Evolutionary conservation across 2,329 filamentous ascomycete genomes (phyloP).

Genomic region (Camillea tinctor): DNA sequence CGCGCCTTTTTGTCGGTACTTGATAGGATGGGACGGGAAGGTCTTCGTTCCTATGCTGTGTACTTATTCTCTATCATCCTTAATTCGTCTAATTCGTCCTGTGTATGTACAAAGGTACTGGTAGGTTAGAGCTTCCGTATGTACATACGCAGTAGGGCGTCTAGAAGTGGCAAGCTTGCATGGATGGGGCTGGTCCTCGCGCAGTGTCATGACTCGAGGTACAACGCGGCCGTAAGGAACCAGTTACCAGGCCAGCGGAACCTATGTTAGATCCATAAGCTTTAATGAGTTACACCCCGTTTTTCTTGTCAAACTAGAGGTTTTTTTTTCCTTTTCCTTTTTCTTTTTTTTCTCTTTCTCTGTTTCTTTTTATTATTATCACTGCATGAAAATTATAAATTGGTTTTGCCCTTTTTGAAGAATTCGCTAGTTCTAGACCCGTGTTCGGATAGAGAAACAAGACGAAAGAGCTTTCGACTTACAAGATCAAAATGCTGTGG

Average conservation of each 20-base stretch:
- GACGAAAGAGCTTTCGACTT: too few relatives aligned
- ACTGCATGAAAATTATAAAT: too few relatives aligned
- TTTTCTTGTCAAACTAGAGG: neutral
- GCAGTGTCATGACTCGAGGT: conserved; percentile 17
- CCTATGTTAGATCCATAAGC: conserved; percentile 10
- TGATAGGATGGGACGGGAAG: neutral
- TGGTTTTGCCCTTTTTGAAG: too few relatives aligned
- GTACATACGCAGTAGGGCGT: conserved; percentile 1
- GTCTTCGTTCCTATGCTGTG: neutral
- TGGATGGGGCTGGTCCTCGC: conserved; percentile 6
- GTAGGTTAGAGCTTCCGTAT: neutral
- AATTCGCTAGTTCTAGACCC: too few relatives aligned
- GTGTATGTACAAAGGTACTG: too few relatives aligned
- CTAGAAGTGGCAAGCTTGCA: neutral
- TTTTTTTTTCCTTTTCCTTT: neutral
- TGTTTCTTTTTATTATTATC: too few relatives aligned
- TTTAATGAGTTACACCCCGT: conserved; percentile 7
- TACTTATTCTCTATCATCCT: neutral
- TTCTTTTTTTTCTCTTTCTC: too few relatives aligned
- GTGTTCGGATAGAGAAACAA: too few relatives aligned
- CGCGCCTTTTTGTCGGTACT: neutral
- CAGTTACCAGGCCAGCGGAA: conserved; percentile 16
- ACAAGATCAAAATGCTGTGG: too few relatives aligned
- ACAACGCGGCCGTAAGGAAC: conserved; percentile 1
- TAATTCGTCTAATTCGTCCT: neutral